Evolutionary conservation across 1,139 yeast species (phyloP), one percentile per base, ranked within the genome.

Genomic region (Wickerhamomyces sp.): DNA sequence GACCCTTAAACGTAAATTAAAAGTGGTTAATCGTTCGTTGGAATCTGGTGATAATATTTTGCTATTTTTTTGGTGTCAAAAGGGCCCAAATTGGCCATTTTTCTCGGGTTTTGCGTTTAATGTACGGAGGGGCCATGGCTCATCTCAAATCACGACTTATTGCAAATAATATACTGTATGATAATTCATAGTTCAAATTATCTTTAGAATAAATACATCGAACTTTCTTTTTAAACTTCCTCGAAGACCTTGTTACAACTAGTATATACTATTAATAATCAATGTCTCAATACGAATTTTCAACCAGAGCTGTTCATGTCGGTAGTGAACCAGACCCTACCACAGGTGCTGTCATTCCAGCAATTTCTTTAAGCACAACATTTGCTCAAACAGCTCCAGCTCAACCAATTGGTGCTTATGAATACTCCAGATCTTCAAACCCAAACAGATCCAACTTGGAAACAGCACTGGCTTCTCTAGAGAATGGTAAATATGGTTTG

Each of bases 391-490:
- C 76, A 38, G 77, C 77, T 45, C 95, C 95, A 41, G 78, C 88
- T 36, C 67, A 74, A 54, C 95, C 95, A 41, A 60, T 87, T 41
- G 95, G 95, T 36, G 74, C 66, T 37, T 87, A 80, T 65, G 96
- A 88, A 62, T 88, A 88, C 69, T 84, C 95, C 21, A 76, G 96
- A 63, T 83, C 94, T 24, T 81, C 85, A 48, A 88, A 88, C 68
- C 96, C 96, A 49, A 87, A 87, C 74, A 79, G 96, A 68, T 81
- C 81, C 62, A 80, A 78, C 60, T 81, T 88, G 51, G 96, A 88
- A 66, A 67, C 67, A 38, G 94, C 89, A 9, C 76, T 87, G 43
- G 96, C 96, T 38, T 72, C 88, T 29, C 71, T 88, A 45, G 95
- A 87, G 66, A 72, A 74, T 46, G 96, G 85, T 51, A 78, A 79